Base-by-base conservation (phyloP, 371 early-diverging fungal species). In the Syncephalis fuscata region DNA sequence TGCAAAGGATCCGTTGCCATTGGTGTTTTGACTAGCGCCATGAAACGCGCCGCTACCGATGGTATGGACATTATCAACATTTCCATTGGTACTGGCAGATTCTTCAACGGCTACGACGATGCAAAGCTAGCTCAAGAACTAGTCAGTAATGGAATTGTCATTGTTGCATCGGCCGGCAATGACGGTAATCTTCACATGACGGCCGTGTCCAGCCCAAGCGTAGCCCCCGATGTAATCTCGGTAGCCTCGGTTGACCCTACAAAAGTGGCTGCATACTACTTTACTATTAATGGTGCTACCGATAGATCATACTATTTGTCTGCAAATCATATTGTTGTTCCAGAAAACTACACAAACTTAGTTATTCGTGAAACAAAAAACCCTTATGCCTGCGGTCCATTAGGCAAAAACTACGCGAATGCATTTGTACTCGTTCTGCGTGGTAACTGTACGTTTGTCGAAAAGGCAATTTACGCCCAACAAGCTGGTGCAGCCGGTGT, bases 231-330 rank as follows among this genome's bases (percentile, higher is more conserved):
- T 26, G 71, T 76, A 7, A 57, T 80, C 40, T 69, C 75, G 14
- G 79, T 82, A 14, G 87, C 80, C 15, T 75, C 82, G n/a, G 64
- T 84, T 10, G 82, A 87, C 44, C 78, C 73, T 52, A 39, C 46
- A 4, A 47, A 52, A n/a, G 62, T 59, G 1, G 42, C 58, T 20
- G 60, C 63, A 4, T 25, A 50, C 15, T 48, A 52, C n/a, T 44
- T 63, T 19, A 37, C 24, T 16, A 48, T 55, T 21, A n/a, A 36
- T 4, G 27, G 42, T 46, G 32, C 32, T 32, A 11, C 32, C 32
- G 32, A 32, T 7, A 32, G 32, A 32, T 32, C 32, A 4, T 32
- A 32, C 32, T 32, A 32, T 32, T 11, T 32, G 32, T 32, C 32
- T 11, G 4, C 32, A 11, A 52, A 52, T 2, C 47, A 56, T 49